Conservation (phyloP, 148 eudicot species). For the Limonium bicolor region DNA sequence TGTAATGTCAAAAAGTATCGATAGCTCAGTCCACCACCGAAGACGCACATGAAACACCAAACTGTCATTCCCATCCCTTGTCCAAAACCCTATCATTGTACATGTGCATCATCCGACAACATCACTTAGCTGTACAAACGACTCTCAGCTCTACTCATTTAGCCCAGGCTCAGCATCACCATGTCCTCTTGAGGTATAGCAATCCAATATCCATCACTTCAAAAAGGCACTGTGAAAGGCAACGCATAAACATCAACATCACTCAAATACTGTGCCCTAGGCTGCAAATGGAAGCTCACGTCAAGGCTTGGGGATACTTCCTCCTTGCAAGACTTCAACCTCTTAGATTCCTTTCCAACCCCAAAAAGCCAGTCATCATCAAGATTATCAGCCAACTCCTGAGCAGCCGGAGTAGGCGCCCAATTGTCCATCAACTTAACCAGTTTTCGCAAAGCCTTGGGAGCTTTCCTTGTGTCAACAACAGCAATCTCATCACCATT, state of each 20-base stretch:
- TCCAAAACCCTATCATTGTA: slow-evolving; percentile 8
- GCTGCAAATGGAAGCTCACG: slow-evolving; percentile 11
- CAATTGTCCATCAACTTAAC: slow-evolving; percentile 20
- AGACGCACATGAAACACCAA: slow-evolving; percentile 1
- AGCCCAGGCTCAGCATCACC: neutral
- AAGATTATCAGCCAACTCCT: slow-evolving; percentile 4
- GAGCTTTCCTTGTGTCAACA: slow-evolving; percentile 1
- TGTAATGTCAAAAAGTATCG: neutral
- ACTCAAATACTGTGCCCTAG: slow-evolving; percentile 24
- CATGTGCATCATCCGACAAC: neutral
- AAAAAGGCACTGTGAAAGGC: slow-evolving; percentile 43
- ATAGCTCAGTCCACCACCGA: neutral
- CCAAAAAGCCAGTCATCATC: slow-evolving; percentile 36
- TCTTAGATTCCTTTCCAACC: slow-evolving; percentile 5
- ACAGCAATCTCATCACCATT: too few relatives aligned
- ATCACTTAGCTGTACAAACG: slow-evolving; percentile 2
- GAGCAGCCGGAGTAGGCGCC: slow-evolving; percentile 5
- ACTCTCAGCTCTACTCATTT: neutral
- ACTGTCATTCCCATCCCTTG: slow-evolving; percentile 2
- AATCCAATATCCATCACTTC: neutral
- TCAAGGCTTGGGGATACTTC: slow-evolving; percentile 2
- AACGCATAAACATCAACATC: slow-evolving; percentile 32
- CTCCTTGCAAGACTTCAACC: slow-evolving; percentile 1
- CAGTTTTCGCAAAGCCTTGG: slow-evolving; percentile 8
- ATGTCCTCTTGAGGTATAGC: neutral